A percentile compares a stretch with the other conserved stretches of the same genome.
These are phyloP conservation scores for Spencermartinsiella ligniputridi DNA, from an alignment of 1,139 yeast species.

Conservation along the genomic window DNA sequence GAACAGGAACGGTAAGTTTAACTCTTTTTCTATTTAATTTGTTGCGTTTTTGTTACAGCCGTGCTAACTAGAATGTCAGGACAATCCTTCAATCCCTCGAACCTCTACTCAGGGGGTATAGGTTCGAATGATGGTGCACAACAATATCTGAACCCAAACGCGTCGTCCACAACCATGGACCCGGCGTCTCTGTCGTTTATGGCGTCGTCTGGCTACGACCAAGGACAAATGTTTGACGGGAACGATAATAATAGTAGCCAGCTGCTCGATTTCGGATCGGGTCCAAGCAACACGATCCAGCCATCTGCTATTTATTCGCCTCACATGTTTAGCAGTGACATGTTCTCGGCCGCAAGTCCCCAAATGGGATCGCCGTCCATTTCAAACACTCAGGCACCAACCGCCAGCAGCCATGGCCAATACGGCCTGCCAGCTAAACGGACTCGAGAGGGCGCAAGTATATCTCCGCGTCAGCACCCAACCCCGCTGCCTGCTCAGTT, in stretches of 20 bases:
- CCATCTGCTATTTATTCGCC: slow-evolving; percentile 23
- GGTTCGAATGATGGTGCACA: neutral
- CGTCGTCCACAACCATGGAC: slow-evolving; percentile 2
- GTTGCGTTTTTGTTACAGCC: too few species aligned
- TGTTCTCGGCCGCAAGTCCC: neutral
- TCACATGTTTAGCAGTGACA: slow-evolving; percentile 14
- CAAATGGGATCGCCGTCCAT: slow-evolving; percentile 6
- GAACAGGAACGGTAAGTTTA: too few species aligned
- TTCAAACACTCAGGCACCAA: slow-evolving; percentile 6
- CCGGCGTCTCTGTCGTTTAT: slow-evolving; percentile 12
- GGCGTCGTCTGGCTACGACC: slow-evolving; percentile 7
- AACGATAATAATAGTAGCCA: neutral
- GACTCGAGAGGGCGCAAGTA: slow-evolving; percentile 16
- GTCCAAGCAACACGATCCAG: slow-evolving; percentile 15
- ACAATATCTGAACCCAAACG: neutral
- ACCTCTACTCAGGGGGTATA: neutral
- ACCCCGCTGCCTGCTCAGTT: slow-evolving; percentile 25
- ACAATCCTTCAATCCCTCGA: slow-evolving; percentile 5
- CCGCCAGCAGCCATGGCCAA: slow-evolving; percentile 8
- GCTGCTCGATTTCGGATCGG: neutral
- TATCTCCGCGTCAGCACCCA: slow-evolving; percentile 22
- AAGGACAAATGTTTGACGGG: neutral
- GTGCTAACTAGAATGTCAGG: slow-evolving; percentile 3
- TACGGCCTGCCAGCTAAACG: slow-evolving; percentile 12
- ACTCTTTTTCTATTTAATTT: too few species aligned